Evolutionary conservation across 768 basidiomycete genomes (phyloP), one percentile per base, ranked within the genome.

Genomic region (Boletus coccyginus): DNA sequence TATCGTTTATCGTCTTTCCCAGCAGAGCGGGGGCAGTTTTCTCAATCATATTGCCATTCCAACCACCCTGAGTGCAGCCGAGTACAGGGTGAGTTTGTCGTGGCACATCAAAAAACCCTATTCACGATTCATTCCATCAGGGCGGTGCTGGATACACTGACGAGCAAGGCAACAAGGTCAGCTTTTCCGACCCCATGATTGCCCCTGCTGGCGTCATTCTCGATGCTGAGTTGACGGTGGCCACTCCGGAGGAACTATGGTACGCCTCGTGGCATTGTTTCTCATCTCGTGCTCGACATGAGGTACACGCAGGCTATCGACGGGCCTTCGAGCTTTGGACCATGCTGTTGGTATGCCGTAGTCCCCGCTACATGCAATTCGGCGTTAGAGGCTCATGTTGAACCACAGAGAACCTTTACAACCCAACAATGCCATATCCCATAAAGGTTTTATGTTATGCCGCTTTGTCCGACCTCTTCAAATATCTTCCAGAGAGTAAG

Each of bases 21-120:
- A 85, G 56, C 81, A 85, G 57, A 70, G 62, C 3, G 83, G 81
- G 2, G 82, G 80, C 1, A 71, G 72, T 6, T 83, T 78, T 47
- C 70, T 82, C 47, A 77, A 71, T 19, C 89, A 91, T 61, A 88
- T 93, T 49, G 87, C 90, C 16, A 85, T 92, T 55, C 91, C 91
- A 0, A 93, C 90, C 8, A 91, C 90, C 6, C 74, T 92, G 36
- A 90, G 87, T 62, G 88, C 88, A 1, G 88, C 88, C 10, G 90
- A 90, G 65, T 89, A 88, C 66, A 80, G 79, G 36, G 87, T 86
- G 56, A 52, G 79, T 50, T 64, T 13, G 13, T 38, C 46, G n/a
- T 40, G 17, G 6, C 41, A 36, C 16, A 32, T 24, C 33, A 29
- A 17, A 43, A 36, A 35, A 27, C 45, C 51, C 51, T 55, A 38